Base-by-base conservation (phyloP, 768 basidiomycete species). In the Mycena pura region DNA sequence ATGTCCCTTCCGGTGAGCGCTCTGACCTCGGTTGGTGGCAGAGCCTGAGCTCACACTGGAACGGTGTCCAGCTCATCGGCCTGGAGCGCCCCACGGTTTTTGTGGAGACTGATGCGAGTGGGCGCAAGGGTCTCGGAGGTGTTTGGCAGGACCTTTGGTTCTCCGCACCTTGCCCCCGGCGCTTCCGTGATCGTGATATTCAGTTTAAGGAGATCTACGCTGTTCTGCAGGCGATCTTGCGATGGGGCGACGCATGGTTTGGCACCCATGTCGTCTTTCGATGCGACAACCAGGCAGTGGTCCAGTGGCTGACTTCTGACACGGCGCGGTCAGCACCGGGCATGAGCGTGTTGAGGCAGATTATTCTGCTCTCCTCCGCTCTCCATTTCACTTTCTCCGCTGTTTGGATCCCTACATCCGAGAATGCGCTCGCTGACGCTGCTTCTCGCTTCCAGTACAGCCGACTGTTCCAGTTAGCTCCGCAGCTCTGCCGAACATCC, bases 161-260 rank as follows among this genome's bases (percentile, higher is more conserved):
- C 60, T 65, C 72, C 1, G 41, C 66, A 0, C 57, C 66, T 0
- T 28, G 60, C 6, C 72, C 76, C 15, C 49, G 70, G 0, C 71
- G 68, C 24, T 70, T 62, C 38, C 68, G 68, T 13, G 15, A 15
- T 0, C 29, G 49, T 0, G 68, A 77, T 46, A 77, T 78, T 14
- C 73, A 76, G 48, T 73, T 74, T 62, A 78, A 78, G 52, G 75
- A 76, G 52, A 49, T 73, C 0, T 70, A 51, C 41, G 75, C 76
- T 0, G 68, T 77, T 2, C 60, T 76, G 1, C 70, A 76, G 6
- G 72, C 74, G 0, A 66, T 73, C 29, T 44, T 74, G 1, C 52
- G 68, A 17, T 76, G 73, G 74, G 74, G 72, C 0, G 45, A 73
- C 19, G 6, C 2, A 1, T 76, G 68, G 67, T 5, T 3, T 0